A percentile compares a stretch with the other conserved stretches of the same genome.
Evolutionary conservation across 2,329 filamentous ascomycete genomes (phyloP).

Genomic region (Fusarium illudens): DNA sequence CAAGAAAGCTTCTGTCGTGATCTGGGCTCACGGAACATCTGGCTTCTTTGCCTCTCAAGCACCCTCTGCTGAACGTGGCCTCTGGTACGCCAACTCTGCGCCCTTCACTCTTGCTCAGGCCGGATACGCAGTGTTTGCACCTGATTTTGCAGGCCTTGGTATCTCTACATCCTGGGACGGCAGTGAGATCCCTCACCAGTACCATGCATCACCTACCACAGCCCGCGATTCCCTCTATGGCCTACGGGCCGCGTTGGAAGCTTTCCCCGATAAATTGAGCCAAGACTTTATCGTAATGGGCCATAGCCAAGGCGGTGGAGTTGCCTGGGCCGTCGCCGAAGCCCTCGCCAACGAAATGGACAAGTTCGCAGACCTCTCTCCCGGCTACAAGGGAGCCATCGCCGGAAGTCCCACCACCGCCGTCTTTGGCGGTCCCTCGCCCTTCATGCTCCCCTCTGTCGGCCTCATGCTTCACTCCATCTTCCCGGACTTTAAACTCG

Average conservation of each 20-base stretch:
- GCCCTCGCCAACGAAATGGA: conserved; percentile 44
- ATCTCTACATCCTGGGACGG: conserved; percentile 46
- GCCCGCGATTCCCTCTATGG: conserved; percentile 56
- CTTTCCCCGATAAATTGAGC: conserved; percentile 49
- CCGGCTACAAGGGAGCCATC: conserved; percentile 50
- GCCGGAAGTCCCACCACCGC: conserved; percentile 43
- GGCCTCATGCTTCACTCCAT: neutral
- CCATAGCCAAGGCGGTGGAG: conserved; percentile 57
- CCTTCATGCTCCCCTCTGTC: neutral
- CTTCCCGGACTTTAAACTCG: conserved; percentile 21
- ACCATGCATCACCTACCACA: conserved; percentile 47
- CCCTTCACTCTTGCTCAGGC: conserved; percentile 52
- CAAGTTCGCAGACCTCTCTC: neutral
- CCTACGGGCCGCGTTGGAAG: conserved; percentile 51
- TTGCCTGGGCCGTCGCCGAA: conserved; percentile 49
- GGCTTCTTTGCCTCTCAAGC: conserved; percentile 51
- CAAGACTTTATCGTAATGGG: conserved; percentile 55
- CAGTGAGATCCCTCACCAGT: conserved; percentile 51
- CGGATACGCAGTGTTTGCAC: conserved; percentile 55
- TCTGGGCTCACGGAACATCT: conserved; percentile 57
- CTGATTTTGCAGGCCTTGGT: conserved; percentile 57
- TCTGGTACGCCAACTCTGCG: conserved; percentile 52
- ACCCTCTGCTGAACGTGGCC: conserved; percentile 52
- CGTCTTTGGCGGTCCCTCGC: neutral
- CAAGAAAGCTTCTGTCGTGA: conserved; percentile 39